Evolutionary conservation across 116 monocot species (phyloP).

Genomic region (Dioscorea cayenensis): DNA sequence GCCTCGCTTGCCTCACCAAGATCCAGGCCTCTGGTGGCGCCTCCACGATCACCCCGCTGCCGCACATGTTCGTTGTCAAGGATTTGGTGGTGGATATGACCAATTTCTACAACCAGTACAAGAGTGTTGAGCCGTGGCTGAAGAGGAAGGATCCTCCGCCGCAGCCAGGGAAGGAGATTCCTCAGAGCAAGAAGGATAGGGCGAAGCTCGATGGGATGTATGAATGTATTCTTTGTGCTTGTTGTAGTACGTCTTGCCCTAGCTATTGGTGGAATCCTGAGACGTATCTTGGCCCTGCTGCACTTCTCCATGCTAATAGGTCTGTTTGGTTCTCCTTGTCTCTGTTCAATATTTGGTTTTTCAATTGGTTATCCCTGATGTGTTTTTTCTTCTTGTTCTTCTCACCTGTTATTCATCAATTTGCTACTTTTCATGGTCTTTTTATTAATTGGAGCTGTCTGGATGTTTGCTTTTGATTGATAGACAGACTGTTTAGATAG

Average conservation of each 20-base stretch:
- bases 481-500: too few relatives aligned
- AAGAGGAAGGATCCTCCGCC: constrained; percentile 77
- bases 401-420: too few relatives aligned
- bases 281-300: constrained; percentile 85
- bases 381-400: too few relatives aligned
- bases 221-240: constrained; percentile 93
- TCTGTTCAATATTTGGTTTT: background rate
- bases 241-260: constrained; percentile 92
- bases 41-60: constrained; percentile 69
- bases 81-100: constrained; percentile 97
- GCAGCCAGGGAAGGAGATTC: constrained; percentile 60
- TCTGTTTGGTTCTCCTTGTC: background rate
- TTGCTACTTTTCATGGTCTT: too few relatives aligned
- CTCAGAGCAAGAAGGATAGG: constrained; percentile 77
- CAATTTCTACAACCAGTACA: constrained; percentile 87
- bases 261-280: constrained; percentile 99
- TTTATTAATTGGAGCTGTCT: too few relatives aligned
- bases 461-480: too few relatives aligned
- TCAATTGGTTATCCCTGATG: background rate
- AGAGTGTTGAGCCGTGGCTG: constrained; percentile 95
- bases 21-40: constrained; percentile 22
- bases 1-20: constrained; percentile 90
- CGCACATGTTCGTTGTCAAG: constrained; percentile 94
- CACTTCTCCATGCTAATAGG: constrained; percentile 89
- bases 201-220: constrained; percentile 95